Percentiles rank a stretch among this genome's conserved stretches.
Conservation (phyloP, 2,329 filamentous ascomycete species). For the Camptophora hylomeconis region DNA sequence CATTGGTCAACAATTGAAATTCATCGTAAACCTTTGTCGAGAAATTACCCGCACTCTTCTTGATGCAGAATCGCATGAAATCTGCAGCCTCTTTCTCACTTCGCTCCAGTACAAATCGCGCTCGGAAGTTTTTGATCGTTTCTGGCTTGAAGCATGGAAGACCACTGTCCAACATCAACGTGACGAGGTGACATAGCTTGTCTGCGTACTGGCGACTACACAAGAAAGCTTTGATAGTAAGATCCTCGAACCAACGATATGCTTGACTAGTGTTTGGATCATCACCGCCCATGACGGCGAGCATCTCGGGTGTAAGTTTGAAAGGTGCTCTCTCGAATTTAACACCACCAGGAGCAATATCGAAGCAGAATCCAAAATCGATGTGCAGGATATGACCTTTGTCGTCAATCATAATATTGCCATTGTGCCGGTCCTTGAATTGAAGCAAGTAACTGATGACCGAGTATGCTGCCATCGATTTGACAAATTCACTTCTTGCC, state of each 20-base stretch:
- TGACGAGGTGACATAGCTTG: slow-evolving; percentile 78
- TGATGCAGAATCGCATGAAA: slow-evolving; percentile 79
- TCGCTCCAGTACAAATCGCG: slow-evolving; percentile 85
- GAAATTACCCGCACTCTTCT: slow-evolving; percentile 80
- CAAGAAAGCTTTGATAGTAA: slow-evolving; percentile 90
- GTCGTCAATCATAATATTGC: slow-evolving; percentile 99
- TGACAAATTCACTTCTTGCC: slow-evolving; percentile 93
- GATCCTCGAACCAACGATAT: slow-evolving; percentile 91
- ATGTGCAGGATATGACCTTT: slow-evolving; percentile 96
- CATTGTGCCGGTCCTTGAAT: slow-evolving; percentile 98
- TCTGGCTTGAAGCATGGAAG: slow-evolving; percentile 97
- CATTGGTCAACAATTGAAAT: slow-evolving; percentile 93
- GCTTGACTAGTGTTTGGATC: slow-evolving; percentile 59
- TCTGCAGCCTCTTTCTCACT: slow-evolving; percentile 86
- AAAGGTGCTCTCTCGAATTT: slow-evolving; percentile 97
- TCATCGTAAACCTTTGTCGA: slow-evolving; percentile 94
- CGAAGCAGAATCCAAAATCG: slow-evolving; percentile 98
- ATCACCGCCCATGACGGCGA: slow-evolving; percentile 84
- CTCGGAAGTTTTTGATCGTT: slow-evolving; percentile 81
- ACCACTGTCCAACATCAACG: slow-evolving; percentile 90
- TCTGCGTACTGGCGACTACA: slow-evolving; percentile 75
- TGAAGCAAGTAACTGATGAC: slow-evolving; percentile 93
- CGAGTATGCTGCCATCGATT: slow-evolving; percentile 97
- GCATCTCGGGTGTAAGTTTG: slow-evolving; percentile 95
- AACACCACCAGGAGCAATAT: slow-evolving; percentile 92